These are phyloP conservation scores for Syzygium grande DNA, from an alignment of 345 rosid genomes.

Conservation along the genomic window DNA sequence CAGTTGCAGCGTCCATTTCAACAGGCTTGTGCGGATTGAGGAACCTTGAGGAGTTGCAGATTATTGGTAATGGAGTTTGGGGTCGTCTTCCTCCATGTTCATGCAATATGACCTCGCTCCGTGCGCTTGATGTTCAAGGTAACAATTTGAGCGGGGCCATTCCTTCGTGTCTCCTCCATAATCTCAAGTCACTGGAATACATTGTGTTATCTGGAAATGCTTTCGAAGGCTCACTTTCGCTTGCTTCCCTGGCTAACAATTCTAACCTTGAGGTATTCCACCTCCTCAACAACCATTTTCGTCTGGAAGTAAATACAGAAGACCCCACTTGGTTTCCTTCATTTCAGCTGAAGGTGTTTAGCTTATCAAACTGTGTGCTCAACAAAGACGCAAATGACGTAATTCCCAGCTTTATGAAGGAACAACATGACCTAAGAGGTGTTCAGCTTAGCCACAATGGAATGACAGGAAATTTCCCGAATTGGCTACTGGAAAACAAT, in stretches of 20 bases:
- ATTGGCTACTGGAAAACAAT: neutral
- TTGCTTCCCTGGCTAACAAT: neutral
- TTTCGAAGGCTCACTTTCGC: neutral
- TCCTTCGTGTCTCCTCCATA: neutral
- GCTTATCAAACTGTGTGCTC: neutral
- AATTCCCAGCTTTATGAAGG: neutral
- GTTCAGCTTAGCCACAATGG: neutral
- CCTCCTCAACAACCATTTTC: rapidly evolving
- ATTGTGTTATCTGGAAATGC: neutral
- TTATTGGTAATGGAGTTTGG: rapidly evolving
- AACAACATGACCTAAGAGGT: neutral
- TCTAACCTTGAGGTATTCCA: neutral
- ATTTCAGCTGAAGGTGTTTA: neutral
- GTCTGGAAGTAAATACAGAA: neutral
- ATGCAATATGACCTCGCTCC: neutral
- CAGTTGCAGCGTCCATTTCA: neutral
- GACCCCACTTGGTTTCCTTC: neutral
- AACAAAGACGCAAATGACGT: neutral
- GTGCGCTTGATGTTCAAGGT: neutral
- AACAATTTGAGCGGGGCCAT: neutral
- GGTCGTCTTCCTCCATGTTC: neutral
- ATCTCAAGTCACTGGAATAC: neutral
- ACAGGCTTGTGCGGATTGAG: neutral
- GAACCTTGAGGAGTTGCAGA: neutral
- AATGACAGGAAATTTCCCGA: neutral